phyloP scores from a whole-genome alignment of 2,329 filamentous ascomycete genomes.

The Verticillium alfalfae region DNA sequence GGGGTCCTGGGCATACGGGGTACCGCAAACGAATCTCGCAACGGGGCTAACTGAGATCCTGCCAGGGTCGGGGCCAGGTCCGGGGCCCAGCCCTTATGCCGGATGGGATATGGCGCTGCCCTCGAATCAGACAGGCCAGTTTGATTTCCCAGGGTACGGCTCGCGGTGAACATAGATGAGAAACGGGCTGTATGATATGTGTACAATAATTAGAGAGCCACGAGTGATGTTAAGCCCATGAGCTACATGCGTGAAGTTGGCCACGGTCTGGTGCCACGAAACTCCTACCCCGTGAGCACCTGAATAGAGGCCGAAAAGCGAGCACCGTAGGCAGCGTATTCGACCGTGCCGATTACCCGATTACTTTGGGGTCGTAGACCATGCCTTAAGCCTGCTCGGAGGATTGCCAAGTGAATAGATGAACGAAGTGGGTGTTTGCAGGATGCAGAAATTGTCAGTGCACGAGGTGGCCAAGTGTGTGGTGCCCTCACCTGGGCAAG shows the following conservation, averaged over 20 bases:
- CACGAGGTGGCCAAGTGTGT: neutral
- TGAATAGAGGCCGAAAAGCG: too few species aligned
- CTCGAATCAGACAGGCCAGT: conserved; percentile 3
- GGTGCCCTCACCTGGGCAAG: neutral
- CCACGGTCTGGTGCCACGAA: too few species aligned
- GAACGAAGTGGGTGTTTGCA: neutral
- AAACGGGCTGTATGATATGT: neutral
- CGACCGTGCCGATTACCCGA: too few species aligned
- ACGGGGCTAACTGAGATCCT: neutral
- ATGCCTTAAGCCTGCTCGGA: too few species aligned
- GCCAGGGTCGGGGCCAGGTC: neutral
- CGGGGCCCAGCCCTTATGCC: neutral
- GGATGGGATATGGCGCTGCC: neutral
- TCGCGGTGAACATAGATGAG: neutral
- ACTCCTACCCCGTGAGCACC: too few species aligned
- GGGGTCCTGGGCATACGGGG: conserved; percentile 5
- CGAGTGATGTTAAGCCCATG: neutral
- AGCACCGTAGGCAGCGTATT: too few species aligned
- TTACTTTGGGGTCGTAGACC: too few species aligned
- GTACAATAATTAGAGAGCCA: neutral
- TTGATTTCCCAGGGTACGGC: conserved; percentile 5
- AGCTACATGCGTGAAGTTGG: too few species aligned
- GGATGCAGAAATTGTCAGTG: neutral
- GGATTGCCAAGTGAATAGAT: too few species aligned
- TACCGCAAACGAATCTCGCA: neutral